A percentile compares a stretch with the other conserved stretches of the same genome.
phyloP scores from a whole-genome alignment of 495 filamentous ascomycete species.

The Glutinoglossum americanum region DNA sequence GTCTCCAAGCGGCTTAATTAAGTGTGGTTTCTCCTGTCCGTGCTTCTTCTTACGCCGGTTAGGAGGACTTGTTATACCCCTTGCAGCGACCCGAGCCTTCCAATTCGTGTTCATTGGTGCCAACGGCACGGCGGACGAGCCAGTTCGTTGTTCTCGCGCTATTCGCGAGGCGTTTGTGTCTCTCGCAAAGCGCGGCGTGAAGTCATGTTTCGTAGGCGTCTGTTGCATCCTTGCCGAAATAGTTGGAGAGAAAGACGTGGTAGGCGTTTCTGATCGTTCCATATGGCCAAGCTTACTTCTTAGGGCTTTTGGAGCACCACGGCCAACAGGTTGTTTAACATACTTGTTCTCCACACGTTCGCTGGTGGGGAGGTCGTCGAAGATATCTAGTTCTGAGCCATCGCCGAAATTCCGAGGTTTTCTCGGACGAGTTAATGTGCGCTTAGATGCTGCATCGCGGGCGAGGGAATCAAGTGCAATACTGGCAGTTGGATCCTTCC shows the following conservation, averaged over 20 bases:
- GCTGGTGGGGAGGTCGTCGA: slow-evolving; percentile 89
- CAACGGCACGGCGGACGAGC: slow-evolving; percentile 30
- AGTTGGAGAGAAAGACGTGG: slow-evolving; percentile 5
- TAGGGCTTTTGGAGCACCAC: slow-evolving; percentile 41
- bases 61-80: not conserved
- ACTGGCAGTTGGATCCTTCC: slow-evolving; percentile 22
- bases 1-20: slow-evolving; percentile 50
- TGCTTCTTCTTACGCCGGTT: slow-evolving; percentile 25
- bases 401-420: slow-evolving; percentile 68
- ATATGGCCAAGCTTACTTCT: slow-evolving; percentile 37
- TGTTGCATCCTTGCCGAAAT: slow-evolving; percentile 28
- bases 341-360: slow-evolving; percentile 59
- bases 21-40: slow-evolving; percentile 36
- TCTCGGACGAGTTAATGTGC: slow-evolving; percentile 50
- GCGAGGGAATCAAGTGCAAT: slow-evolving; percentile 26
- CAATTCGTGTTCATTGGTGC: slow-evolving; percentile 52
- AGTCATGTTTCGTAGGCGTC: slow-evolving; percentile 23
- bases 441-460: slow-evolving; percentile 36
- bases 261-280: not conserved
- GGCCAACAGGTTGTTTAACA: slow-evolving; percentile 52
- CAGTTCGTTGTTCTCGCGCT: slow-evolving; percentile 66
- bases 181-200: slow-evolving; percentile 67
- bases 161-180: slow-evolving; percentile 82
- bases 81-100: slow-evolving; percentile 41
- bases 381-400: slow-evolving; percentile 74